Percentiles rank a stretch among this genome's conserved stretches.
These are phyloP conservation scores for Aureobasidium sp. DNA, from an alignment of 2,329 filamentous ascomycete genomes.

Conservation along the genomic window DNA sequence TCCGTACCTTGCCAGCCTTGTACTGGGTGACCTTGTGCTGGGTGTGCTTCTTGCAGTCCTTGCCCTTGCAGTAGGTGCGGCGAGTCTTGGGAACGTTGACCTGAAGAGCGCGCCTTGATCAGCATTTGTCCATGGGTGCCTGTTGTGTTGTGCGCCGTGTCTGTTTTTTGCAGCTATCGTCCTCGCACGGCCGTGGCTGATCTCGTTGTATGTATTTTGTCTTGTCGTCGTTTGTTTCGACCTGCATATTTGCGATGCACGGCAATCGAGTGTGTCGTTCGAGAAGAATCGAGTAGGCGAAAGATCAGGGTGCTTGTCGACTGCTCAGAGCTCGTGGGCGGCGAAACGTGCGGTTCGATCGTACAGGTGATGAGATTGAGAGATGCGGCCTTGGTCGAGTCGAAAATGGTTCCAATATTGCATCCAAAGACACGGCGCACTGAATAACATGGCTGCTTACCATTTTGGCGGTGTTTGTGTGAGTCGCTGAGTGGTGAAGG, in stretches of 20 bases:
- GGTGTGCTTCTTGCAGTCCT: conserved; percentile 69
- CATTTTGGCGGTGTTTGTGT: conserved; percentile 19
- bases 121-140: neutral
- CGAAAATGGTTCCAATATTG: neutral
- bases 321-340: neutral
- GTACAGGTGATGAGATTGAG: neutral
- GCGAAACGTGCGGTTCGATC: neutral
- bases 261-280: neutral
- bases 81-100: conserved; percentile 98
- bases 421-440: conserved; percentile 7
- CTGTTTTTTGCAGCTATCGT: neutral
- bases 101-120: conserved; percentile 37
- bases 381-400: neutral
- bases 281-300: neutral
- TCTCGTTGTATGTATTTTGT: neutral
- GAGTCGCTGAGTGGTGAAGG: conserved; percentile 14
- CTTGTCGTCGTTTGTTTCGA: neutral
- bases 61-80: conserved; percentile 96
- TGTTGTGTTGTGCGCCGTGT: conserved; percentile 1
- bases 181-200: neutral
- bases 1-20: conserved; percentile 81
- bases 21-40: conserved; percentile 94
- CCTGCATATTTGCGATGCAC: neutral
- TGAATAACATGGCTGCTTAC: conserved; percentile 15
- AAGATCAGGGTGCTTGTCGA: neutral